Evolutionary conservation across 768 basidiomycete species (phyloP), one percentile per base, ranked within the genome.

Genomic region (Tylopilus cervinicoccineus): DNA sequence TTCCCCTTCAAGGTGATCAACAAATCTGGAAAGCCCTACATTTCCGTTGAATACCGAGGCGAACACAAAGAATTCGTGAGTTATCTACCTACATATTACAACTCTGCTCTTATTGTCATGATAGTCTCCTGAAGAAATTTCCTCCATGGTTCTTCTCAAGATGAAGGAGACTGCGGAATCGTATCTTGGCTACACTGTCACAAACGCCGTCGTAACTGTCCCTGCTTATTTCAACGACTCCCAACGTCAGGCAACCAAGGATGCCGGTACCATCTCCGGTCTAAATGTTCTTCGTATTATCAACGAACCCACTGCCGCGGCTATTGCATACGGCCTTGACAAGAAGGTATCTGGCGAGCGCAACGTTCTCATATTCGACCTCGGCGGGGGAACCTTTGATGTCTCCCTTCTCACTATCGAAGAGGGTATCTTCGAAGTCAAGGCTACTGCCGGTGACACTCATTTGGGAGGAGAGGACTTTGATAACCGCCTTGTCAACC

Each of bases 141-240:
- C 95, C 12, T 91, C 95, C 48, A 98, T 98, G 95, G 83, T 98
- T 56, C 81, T 98, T 52, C 73, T 80, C 54, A 98, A 98, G 76
- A 97, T 98, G 93, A 96, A 93, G 82, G 94, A 98, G 75, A 90
- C 83, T 49, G 92, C 95, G 28, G 95, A 98, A 76, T 86, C 95
- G 42, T 96, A 98, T 75, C 80, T 98, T 58, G 93, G 95, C 51
- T 77, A 74, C 61, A 80, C 76, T 47, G 75, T 93, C 67, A 84
- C 68, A 69, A 93, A 94, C 69, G 95, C 95, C 47, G 95, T 98
- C 59, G 86, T 97, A 62, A 95, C 93, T 23, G 87, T 97, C 54
- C 94, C 94, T 27, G 93, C 94, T 31, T 97, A 97, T 78, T 97
- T 97, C 80, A 98, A 98, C 71, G 93, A 98, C 76, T 94, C 95